These are phyloP conservation scores for Hortaea werneckii DNA, from an alignment of 2,329 filamentous ascomycete species.

Conservation along the genomic window DNA sequence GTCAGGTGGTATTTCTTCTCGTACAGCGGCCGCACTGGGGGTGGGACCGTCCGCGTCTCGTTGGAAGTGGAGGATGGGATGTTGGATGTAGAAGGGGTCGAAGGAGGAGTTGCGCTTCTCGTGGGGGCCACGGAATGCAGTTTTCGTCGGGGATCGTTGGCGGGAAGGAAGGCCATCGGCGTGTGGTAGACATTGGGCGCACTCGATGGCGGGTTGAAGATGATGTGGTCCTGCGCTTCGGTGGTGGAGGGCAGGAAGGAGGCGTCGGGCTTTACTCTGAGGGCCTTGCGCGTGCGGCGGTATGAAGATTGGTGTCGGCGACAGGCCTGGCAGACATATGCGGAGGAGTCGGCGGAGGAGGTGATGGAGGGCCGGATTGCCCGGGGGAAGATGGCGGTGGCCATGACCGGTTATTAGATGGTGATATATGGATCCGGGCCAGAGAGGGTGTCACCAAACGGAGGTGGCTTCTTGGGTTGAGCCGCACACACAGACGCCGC, in stretches of 20 bases:
- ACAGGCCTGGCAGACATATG: conserved; percentile 21
- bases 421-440: background rate
- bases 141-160: conserved; percentile 43
- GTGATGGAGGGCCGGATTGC: conserved; percentile 1
- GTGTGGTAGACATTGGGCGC: conserved; percentile 55
- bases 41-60: conserved; percentile 28
- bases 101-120: conserved; percentile 2
- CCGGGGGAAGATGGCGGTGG: conserved; percentile 1
- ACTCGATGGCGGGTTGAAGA: conserved; percentile 57
- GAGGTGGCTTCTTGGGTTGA: no score
- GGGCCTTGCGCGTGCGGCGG: conserved; percentile 37
- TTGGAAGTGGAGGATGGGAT: conserved; percentile 13
- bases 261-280: conserved; percentile 34
- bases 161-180: conserved; percentile 53
- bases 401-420: conserved; percentile 1
- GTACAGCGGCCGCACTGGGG: conserved; percentile 40
- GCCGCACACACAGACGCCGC: no score
- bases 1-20: conserved; percentile 54
- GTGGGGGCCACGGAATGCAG: conserved; percentile 28
- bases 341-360: conserved; percentile 1
- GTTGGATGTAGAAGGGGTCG: conserved; percentile 14
- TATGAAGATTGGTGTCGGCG: conserved; percentile 35
- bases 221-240: conserved; percentile 42
- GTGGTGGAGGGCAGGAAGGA: conserved; percentile 30
- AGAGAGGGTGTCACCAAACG: no score